Conservation (phyloP, 345 rosid genomes). For the Hypericum androsaemum region DNA sequence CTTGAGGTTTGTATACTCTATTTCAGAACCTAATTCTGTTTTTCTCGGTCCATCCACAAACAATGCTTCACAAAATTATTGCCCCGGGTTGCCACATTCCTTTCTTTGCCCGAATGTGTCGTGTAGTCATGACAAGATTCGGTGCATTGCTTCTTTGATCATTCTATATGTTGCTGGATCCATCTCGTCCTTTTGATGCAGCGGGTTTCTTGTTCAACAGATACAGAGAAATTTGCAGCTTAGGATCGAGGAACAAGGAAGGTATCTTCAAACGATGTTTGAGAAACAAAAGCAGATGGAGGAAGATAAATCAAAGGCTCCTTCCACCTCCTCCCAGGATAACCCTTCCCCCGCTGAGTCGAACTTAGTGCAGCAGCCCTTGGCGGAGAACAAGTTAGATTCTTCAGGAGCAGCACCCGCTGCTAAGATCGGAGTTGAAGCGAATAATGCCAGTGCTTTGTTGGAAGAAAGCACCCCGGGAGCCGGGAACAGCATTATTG, state of each 20-base stretch:
- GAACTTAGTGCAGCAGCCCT: constrained; percentile 11
- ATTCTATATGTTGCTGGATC: no score
- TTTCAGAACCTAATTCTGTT: constrained; percentile 9
- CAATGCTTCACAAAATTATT: no score
- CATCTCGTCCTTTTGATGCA: no score
- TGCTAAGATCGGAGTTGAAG: no score
- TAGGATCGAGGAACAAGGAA: constrained; percentile 76
- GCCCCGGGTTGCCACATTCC: no score
- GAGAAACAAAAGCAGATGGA: constrained; percentile 48
- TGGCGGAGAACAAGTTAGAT: constrained; percentile 16
- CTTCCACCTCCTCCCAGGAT: constrained; percentile 25
- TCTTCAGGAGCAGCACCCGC: background rate
- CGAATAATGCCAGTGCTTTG: no score
- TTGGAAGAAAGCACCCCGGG: background rate
- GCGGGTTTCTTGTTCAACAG: constrained; percentile 22
- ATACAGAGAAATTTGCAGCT: constrained; percentile 75
- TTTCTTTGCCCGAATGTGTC: no score
- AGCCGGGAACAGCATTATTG: constrained; percentile 1
- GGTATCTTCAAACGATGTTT: constrained; percentile 47
- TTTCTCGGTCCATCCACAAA: background rate
- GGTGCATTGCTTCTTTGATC: no score
- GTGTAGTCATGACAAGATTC: no score
- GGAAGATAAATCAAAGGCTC: constrained; percentile 12
- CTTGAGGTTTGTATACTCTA: constrained; percentile 57
- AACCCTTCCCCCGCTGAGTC: constrained; percentile 18